Conservation (phyloP, 768 basidiomycete species). For the Tylopilus felleus region DNA sequence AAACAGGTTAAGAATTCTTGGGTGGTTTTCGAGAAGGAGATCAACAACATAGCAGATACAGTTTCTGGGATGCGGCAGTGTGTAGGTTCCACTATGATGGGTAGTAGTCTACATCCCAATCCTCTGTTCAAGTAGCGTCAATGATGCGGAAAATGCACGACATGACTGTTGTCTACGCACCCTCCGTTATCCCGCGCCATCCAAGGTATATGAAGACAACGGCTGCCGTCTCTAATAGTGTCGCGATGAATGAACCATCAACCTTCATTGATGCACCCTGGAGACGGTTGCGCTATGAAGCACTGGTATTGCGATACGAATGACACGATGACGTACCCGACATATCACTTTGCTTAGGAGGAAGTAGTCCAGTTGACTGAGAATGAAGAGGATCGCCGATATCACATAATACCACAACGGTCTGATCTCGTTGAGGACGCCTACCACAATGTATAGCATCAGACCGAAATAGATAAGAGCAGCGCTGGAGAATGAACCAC, state of each 20-base stretch:
- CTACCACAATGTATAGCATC: slow-evolving; percentile 79
- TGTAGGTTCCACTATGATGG: slow-evolving; percentile 28
- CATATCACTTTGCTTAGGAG: slow-evolving; percentile 78
- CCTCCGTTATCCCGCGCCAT: slow-evolving; percentile 92
- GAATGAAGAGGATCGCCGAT: slow-evolving; percentile 71
- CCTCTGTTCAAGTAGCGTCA: slow-evolving; percentile 31
- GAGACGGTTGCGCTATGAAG: slow-evolving; percentile 11
- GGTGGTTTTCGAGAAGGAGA: slow-evolving; percentile 1
- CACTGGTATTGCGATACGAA: not conserved
- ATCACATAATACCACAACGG: slow-evolving; percentile 79
- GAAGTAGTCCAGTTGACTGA: slow-evolving; percentile 82
- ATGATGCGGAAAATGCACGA: not conserved
- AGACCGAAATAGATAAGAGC: slow-evolving; percentile 65
- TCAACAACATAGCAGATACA: slow-evolving; percentile 15
- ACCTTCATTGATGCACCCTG: slow-evolving; percentile 64
- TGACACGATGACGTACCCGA: slow-evolving; percentile 38
- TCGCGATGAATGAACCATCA: slow-evolving; percentile 86
- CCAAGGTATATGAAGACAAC: slow-evolving; percentile 67
- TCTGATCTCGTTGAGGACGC: slow-evolving; percentile 70
- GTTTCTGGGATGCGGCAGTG: not conserved
- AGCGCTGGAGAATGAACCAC: slow-evolving; percentile 39
- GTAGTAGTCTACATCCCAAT: slow-evolving; percentile 54
- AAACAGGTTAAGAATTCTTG: slow-evolving; percentile 5
- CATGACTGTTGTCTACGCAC: slow-evolving; percentile 36
- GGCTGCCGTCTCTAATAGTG: slow-evolving; percentile 74